Evolutionary conservation across 495 filamentous ascomycete genomes (phyloP).

Genomic region (Cladorrhinum samala): DNA sequence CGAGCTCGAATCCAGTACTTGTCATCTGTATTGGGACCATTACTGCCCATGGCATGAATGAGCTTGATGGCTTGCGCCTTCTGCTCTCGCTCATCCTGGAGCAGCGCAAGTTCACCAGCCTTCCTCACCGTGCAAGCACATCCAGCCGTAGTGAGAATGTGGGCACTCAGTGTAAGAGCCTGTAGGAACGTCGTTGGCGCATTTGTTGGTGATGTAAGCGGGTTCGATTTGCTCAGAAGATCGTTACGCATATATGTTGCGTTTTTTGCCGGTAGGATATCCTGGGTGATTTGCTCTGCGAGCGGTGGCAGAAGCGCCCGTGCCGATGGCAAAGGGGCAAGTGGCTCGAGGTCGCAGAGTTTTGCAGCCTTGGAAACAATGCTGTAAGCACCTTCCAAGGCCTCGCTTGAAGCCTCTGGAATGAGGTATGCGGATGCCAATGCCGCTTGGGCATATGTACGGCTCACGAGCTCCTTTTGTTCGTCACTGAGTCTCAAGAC

Average conservation of each 20-base stretch:
- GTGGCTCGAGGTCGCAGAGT: slow-evolving; percentile 54
- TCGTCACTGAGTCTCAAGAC: slow-evolving; percentile 46
- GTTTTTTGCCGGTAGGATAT: slow-evolving; percentile 32
- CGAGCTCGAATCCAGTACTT: slow-evolving; percentile 62
- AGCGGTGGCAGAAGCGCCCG: slow-evolving; percentile 39
- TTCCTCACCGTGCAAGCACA: slow-evolving; percentile 53
- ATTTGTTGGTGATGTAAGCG: slow-evolving; percentile 59
- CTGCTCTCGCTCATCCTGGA: slow-evolving; percentile 59
- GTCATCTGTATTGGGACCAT: slow-evolving; percentile 51
- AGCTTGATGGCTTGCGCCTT: slow-evolving; percentile 56
- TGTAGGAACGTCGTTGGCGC: slow-evolving; percentile 58
- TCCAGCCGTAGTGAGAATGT: slow-evolving; percentile 55
- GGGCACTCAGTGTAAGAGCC: slow-evolving; percentile 61
- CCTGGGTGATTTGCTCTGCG: slow-evolving; percentile 22
- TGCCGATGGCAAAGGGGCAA: slow-evolving; percentile 39
- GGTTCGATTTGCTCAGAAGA: slow-evolving; percentile 57
- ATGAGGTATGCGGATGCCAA: slow-evolving; percentile 69
- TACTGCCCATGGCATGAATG: slow-evolving; percentile 47
- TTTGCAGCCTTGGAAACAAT: slow-evolving; percentile 55
- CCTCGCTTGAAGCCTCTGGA: slow-evolving; percentile 50
- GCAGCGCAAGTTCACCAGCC: slow-evolving; percentile 53
- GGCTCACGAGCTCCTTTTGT: slow-evolving; percentile 47
- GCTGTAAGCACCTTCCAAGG: slow-evolving; percentile 55
- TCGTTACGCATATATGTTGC: slow-evolving; percentile 43
- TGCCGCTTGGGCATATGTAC: slow-evolving; percentile 64